Conservation (phyloP, 1,284 basidiomycete species). For the Malassezia restricta region DNA sequence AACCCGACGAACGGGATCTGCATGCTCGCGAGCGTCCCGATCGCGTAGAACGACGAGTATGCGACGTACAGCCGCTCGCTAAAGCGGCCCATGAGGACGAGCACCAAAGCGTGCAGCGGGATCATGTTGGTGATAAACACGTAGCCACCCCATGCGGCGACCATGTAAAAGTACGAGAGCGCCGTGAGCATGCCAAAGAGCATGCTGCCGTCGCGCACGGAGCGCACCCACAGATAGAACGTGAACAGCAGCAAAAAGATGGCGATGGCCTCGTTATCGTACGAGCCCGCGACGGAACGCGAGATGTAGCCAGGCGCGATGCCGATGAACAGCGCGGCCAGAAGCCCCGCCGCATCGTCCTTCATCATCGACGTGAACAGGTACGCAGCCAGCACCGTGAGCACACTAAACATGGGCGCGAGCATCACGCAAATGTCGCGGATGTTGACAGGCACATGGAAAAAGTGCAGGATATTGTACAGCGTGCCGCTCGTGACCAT, state of each 20-base stretch:
- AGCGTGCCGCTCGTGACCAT: conserved; percentile 97
- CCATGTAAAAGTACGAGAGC: conserved; percentile 99
- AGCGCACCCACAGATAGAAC: conserved; percentile 95
- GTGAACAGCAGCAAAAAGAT: conserved; percentile 99
- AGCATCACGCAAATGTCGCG: conserved; percentile 92
- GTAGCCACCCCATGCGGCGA: conserved; percentile 98
- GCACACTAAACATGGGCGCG: conserved; percentile 87
- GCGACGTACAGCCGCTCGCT: conserved; percentile 82
- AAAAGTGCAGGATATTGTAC: conserved; percentile 72
- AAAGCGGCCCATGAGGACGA: conserved; percentile 95
- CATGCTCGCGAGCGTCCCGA: conserved; percentile 94
- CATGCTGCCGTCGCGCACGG: conserved; percentile 82
- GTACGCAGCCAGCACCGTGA: conserved; percentile 96
- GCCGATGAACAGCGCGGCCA: conserved; percentile 96
- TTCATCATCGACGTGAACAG: conserved; percentile 47
- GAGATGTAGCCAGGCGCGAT: conserved; percentile 95
- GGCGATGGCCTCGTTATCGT: conserved; percentile 99
- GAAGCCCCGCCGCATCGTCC: conserved; percentile 64
- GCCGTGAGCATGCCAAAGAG: conserved; percentile 81
- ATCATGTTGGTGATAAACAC: conserved; percentile 99
- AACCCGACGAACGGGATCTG: conserved; percentile 99
- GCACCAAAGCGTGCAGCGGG: conserved; percentile 79
- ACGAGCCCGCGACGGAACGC: conserved; percentile 93
- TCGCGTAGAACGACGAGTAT: conserved; percentile 94
- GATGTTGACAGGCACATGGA: conserved; percentile 94